A percentile compares a stretch with the other conserved stretches of the same genome.
phyloP scores from a whole-genome alignment of 768 basidiomycete genomes.

The Tubosaeta sp. region DNA sequence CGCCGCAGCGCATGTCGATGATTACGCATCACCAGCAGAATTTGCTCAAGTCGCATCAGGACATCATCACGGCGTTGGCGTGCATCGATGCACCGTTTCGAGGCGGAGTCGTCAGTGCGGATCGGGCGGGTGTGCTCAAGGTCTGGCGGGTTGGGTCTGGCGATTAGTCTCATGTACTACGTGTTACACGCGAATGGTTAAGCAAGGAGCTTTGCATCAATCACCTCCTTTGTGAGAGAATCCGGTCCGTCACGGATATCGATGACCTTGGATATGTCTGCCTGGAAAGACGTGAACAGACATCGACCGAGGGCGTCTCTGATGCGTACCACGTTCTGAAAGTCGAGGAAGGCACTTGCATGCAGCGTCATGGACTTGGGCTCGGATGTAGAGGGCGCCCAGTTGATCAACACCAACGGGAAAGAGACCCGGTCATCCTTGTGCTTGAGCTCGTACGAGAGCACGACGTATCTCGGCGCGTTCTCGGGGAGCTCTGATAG shows the following conservation, averaged over 20 bases:
- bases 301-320: neutral
- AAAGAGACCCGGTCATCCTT: constrained; percentile 79
- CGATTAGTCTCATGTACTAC: constrained; percentile 25
- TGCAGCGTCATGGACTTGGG: constrained; percentile 75
- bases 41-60: constrained; percentile 82
- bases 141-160: constrained; percentile 75
- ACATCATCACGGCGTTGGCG: constrained; percentile 80
- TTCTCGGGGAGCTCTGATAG: constrained; percentile 79
- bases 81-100: constrained; percentile 92
- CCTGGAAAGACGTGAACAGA: constrained; percentile 38
- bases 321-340: constrained; percentile 69
- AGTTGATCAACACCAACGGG: constrained; percentile 84
- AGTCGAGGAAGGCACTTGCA: constrained; percentile 75
- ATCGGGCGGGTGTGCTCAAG: constrained; percentile 85
- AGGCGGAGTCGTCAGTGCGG: constrained; percentile 89
- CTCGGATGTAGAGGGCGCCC: constrained; percentile 77
- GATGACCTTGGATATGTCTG: constrained; percentile 73
- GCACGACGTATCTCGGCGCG: constrained; percentile 78
- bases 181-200: constrained; percentile 1
- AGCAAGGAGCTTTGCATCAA: constrained; percentile 56
- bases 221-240: constrained; percentile 64
- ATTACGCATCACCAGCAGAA: constrained; percentile 83
- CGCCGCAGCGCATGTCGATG: constrained; percentile 71
- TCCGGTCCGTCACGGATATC: constrained; percentile 83
- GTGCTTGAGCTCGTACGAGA: constrained; percentile 80